Evolutionary conservation across 139 green algal species (phyloP), one percentile per base, ranked within the genome.

Genomic region (Chlorella sp.): DNA sequence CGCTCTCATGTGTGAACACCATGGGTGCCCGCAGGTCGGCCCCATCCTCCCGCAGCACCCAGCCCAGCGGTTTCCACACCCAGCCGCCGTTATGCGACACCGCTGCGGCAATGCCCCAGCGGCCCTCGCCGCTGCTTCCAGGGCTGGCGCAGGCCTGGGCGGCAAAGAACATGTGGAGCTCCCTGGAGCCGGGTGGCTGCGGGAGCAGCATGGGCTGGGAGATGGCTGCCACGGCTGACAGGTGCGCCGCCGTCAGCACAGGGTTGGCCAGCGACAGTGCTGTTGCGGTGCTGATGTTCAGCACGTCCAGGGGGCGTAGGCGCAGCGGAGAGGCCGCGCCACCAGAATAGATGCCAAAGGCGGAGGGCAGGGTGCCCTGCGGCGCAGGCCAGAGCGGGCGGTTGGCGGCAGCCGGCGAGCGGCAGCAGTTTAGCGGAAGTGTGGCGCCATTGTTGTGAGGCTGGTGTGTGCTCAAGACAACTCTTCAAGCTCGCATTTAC

Each of bases 221-320:
- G 1, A 89, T 34, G 75, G 86, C 57, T 5, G 69, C 64, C 21
- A 89, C 64, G 40, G 57, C 64, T 22, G 83, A 18, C 39, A 83
- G 84, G 39, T 81, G 39, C 28, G 21, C 4, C 5, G 84, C 16
- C 1, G 60, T 81, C 4, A 89, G 40, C 42, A 93, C 82, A n/a
- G 91, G 91, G 83, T 93, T 93, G 39, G 81, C 87, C 11, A 91
- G n/a, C 1, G 91, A 87, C 91, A 86, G 85, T 18, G 88, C 87
- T 57, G 21, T 37, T 7, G 53, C 30, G 0, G 60, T 76, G 2
- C 91, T 40, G 15, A 68, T 34, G 21, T 69, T 61, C 19, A 83
- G 28, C 53, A 87, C 71, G 0, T 93, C 91, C 14, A 93, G 37
- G 19, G 87, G 82, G 21, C 32, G 68, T 39, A 93, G 86, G 12